phyloP scores from a whole-genome alignment of 1,139 yeast species.

The Meyerozyma guilliermondii region DNA sequence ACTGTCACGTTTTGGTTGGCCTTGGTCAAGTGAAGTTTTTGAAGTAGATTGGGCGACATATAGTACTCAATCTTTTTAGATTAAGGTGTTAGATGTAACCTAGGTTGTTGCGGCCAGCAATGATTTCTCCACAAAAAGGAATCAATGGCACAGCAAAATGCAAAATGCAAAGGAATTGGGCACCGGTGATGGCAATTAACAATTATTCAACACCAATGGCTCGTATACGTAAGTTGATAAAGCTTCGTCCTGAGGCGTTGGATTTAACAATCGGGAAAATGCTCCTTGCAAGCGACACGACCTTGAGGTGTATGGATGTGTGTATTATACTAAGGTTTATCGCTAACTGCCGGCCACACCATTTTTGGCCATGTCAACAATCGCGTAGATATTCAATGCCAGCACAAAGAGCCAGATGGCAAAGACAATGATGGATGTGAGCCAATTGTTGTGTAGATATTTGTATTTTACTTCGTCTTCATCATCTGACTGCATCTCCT shows the following conservation, averaged over 20 bases:
- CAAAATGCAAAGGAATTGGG: not conserved
- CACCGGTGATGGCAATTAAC: not conserved
- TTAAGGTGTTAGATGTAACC: not conserved
- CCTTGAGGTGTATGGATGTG: not conserved
- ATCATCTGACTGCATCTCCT: constrained; percentile 11
- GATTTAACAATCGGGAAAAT: not conserved
- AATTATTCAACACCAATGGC: not conserved
- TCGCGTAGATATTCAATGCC: constrained; percentile 63
- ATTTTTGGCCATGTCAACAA: constrained; percentile 53
- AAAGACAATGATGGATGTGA: constrained; percentile 41
- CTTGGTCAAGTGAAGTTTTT: constrained; percentile 20
- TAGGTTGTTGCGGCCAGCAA: too few species aligned
- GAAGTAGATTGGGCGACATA: constrained; percentile 15
- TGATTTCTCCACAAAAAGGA: too few species aligned
- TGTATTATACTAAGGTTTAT: not conserved
- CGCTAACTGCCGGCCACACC: constrained; percentile 22
- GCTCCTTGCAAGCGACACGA: not conserved
- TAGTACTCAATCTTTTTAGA: not conserved
- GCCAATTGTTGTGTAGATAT: constrained; percentile 61
- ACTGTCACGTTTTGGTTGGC: constrained; percentile 12
- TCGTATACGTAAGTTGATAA: not conserved
- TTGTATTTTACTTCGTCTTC: constrained; percentile 20
- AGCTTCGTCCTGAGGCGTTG: not conserved
- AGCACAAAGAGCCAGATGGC: constrained; percentile 62
- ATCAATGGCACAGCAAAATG: not conserved